Evolutionary conservation across 1,284 basidiomycete genomes (phyloP).

Genomic region (Moniliophthora roreri): DNA sequence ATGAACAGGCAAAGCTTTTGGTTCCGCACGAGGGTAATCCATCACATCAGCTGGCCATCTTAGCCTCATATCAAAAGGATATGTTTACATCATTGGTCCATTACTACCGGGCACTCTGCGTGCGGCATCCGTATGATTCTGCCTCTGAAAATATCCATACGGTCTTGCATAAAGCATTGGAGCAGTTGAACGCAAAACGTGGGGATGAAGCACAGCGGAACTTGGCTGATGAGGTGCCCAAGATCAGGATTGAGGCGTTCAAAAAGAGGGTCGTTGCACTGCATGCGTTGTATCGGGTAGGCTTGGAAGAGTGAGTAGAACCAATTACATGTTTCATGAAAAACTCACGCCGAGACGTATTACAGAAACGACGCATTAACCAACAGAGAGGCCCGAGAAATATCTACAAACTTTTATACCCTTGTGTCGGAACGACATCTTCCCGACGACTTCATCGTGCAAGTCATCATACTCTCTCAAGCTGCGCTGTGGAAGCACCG

Average conservation of each 20-base stretch:
- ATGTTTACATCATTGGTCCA: constrained; percentile 80
- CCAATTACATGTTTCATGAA: constrained; percentile 5
- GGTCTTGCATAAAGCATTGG: constrained; percentile 66
- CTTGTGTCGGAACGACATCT: constrained; percentile 71
- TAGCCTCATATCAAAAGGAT: constrained; percentile 84
- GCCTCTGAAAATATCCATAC: constrained; percentile 84
- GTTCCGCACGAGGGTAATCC: constrained; percentile 86
- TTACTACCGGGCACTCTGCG: constrained; percentile 92
- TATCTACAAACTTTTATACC: constrained; percentile 52
- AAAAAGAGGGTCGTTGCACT: constrained; percentile 73
- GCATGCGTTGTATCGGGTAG: constrained; percentile 69
- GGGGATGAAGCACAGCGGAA: constrained; percentile 30
- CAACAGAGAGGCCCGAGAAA: constrained; percentile 46
- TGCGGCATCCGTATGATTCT: constrained; percentile 83
- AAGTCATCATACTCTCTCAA: constrained; percentile 72
- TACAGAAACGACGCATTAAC: constrained; percentile 43
- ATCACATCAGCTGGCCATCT: constrained; percentile 93
- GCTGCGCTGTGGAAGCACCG: constrained; percentile 83
- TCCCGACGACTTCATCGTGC: constrained; percentile 76
- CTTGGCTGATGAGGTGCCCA: constrained; percentile 34
- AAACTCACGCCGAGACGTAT: constrained; percentile 7
- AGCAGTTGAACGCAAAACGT: constrained; percentile 48
- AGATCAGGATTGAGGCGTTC: constrained; percentile 55
- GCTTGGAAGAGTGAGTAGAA: constrained; percentile 55
- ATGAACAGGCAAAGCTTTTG: constrained; percentile 80